phyloP scores from a whole-genome alignment of 2,329 filamentous ascomycete species.

The Diplodia mutila region DNA sequence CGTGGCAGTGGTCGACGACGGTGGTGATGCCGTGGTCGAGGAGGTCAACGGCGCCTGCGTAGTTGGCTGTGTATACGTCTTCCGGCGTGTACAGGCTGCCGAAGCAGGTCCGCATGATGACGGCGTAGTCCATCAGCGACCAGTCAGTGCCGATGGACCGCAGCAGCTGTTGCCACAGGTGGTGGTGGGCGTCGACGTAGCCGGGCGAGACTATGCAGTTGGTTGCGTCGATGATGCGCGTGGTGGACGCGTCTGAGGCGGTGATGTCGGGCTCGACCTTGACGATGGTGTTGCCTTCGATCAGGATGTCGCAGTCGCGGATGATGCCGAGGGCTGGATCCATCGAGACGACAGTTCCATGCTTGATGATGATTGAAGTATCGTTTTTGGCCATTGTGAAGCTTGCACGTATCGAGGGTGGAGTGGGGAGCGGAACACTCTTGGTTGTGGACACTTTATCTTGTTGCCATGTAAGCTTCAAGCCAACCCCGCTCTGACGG shows the following conservation, averaged over 20 bases:
- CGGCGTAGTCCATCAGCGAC: background rate
- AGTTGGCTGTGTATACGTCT: background rate
- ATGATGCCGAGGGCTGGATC: background rate
- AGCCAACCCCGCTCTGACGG: background rate
- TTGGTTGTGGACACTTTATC: background rate
- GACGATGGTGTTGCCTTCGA: background rate
- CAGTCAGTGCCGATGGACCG: background rate
- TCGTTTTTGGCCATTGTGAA: background rate
- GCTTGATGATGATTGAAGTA: background rate
- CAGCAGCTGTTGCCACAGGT: background rate
- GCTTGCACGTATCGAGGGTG: no score
- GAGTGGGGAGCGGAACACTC: background rate
- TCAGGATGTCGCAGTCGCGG: background rate
- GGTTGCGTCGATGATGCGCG: background rate
- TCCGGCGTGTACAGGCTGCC: background rate
- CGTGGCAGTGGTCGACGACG: constrained; percentile 9
- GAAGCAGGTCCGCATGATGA: background rate
- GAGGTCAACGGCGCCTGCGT: background rate
- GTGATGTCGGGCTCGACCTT: background rate
- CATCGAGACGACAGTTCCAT: background rate
- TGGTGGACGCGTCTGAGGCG: background rate
- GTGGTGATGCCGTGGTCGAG: background rate
- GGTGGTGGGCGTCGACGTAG: background rate
- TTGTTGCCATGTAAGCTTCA: background rate
- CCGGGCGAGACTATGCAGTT: background rate